Conservation (phyloP, 345 rosid genomes). For the Anastatica hierochuntica region DNA sequence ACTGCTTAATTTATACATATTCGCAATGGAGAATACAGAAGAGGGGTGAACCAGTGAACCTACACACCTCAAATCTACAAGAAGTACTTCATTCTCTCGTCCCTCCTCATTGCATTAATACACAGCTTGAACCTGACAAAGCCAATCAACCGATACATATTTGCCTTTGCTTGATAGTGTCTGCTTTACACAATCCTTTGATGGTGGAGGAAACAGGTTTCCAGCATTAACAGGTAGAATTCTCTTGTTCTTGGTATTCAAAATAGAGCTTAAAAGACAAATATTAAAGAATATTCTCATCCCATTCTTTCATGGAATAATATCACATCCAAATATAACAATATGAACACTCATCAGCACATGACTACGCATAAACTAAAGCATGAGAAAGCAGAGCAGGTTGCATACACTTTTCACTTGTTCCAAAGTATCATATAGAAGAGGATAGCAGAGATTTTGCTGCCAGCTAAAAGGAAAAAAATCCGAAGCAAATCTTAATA, state of each 20-base stretch:
- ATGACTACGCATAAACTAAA: no score
- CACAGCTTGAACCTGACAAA: constrained; percentile 83
- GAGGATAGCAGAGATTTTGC: background rate
- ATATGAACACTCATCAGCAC: no score
- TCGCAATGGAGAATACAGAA: no score
- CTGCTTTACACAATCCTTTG: constrained; percentile 71
- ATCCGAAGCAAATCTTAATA: background rate
- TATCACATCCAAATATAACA: constrained; percentile 6
- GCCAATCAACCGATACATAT: constrained; percentile 60
- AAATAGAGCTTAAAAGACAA: no score
- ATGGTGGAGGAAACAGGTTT: background rate
- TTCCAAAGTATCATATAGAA: background rate
- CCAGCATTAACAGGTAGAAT: constrained; percentile 8
- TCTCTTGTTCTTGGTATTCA: no score
- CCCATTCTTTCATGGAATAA: background rate
- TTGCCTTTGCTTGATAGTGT: constrained; percentile 79
- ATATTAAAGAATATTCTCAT: no score
- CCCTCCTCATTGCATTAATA: constrained; percentile 90
- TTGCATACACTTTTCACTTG: background rate
- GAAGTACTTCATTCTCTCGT: constrained; percentile 81
- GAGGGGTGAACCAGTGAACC: background rate
- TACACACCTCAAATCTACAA: constrained; percentile 30
- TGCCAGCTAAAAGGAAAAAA: background rate
- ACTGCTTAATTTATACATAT: constrained; percentile 25
- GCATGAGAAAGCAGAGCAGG: background rate